These are phyloP conservation scores for Saksenaea oblongispora DNA, from an alignment of 371 early-diverging fungal species.

Conservation along the genomic window DNA sequence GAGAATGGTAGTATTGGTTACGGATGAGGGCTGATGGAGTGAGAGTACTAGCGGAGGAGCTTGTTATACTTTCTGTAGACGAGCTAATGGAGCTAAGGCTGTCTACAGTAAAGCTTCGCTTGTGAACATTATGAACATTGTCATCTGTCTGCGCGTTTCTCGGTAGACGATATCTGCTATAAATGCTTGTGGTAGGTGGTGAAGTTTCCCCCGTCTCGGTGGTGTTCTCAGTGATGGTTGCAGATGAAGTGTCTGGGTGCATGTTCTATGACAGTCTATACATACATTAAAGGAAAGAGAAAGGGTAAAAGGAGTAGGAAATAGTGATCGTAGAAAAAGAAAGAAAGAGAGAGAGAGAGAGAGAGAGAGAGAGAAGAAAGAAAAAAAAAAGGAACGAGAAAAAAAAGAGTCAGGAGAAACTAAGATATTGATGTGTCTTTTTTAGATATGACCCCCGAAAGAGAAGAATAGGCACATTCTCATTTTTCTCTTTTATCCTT, in stretches of 20 bases:
- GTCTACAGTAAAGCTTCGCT: background rate
- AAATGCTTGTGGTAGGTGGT: constrained; percentile 2
- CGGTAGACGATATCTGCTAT: background rate
- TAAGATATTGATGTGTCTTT: background rate
- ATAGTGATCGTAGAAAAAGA: background rate
- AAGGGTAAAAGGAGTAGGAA: constrained; percentile 4
- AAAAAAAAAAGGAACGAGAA: background rate
- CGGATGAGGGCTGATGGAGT: constrained; percentile 47
- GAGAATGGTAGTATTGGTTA: constrained; percentile 38
- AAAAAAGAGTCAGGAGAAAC: background rate
- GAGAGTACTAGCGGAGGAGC: constrained; percentile 10
- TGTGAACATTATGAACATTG: background rate
- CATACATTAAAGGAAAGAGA: constrained; percentile 2
- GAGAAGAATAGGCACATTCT: too few relatives aligned
- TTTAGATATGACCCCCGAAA: background rate
- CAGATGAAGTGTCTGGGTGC: background rate
- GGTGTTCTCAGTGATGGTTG: background rate
- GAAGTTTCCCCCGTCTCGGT: background rate
- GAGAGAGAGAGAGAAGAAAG: background rate
- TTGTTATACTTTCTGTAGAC: background rate
- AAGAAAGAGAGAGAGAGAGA: background rate
- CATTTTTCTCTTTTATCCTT: too few relatives aligned
- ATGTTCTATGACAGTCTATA: background rate
- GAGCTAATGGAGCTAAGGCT: background rate
- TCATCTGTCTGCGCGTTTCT: constrained; percentile 1